Evolutionary conservation across 2,329 filamentous ascomycete genomes (phyloP), one percentile per base, ranked within the genome.

Genomic region (Rhinocladiella similis): DNA sequence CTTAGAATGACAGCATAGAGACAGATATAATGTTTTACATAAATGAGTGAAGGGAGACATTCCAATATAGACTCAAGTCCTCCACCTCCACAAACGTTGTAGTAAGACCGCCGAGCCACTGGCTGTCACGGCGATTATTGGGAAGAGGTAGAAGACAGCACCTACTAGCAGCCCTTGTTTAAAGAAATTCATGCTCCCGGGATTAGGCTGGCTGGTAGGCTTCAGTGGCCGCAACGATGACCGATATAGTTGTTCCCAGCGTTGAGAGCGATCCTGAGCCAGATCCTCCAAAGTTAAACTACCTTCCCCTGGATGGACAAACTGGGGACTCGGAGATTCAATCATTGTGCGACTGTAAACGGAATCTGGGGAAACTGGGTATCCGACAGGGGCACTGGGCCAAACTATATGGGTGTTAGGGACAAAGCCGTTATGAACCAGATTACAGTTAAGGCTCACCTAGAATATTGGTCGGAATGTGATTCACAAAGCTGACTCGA

Each of bases 391-490:
- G 22, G 54, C 41, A 18, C 49, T 22, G 12, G 54, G 54, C n/a
- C 54, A 35, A 47, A 56, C 49, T 52, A 52, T 25, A 25, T 39
- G 36, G 18, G 14, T 39, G 18, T 39, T 18, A 39, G 36, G 5
- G 13, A 6, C 36, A 39, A n/a, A 39, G 14, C 18, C 7, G 18
- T 39, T 18, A 20, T 13, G 14, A 48, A 27, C 25, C 6, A n/a
- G 5, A 29, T 19, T 29, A n/a, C 27, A 70, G 67, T n/a, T 12
- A 39, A 56, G 2, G 68, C 50, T 67, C 67, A 67, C 77, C 63
- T 5, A 87, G 75, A 2, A 87, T 70, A 25, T 80, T 73, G 1
- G 71, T 60, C 0, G 84, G 83, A 9, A 86, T 75, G 52, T 84
- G 78, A 66, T 87, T 87, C 54, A 83, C 71, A 64, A 80, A 81